Evolutionary conservation across 2,329 filamentous ascomycete species (phyloP).

Genomic region (Cryphonectria japonica): DNA sequence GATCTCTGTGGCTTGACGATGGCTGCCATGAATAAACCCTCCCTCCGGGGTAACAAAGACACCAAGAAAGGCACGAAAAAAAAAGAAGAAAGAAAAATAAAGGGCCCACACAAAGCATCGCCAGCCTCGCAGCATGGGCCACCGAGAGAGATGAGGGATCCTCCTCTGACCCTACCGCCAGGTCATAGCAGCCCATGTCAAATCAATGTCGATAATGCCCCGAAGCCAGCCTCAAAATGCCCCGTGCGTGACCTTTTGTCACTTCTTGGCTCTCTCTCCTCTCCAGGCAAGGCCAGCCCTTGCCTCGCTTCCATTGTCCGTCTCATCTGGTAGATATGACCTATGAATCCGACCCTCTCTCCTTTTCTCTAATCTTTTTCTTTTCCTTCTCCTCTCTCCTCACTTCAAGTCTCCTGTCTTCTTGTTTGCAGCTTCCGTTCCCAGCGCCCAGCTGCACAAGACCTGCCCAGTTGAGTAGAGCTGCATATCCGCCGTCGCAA

Average conservation of each 20-base stretch:
- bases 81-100: too few relatives aligned
- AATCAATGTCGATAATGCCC: slow-evolving; percentile 1
- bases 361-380: background rate
- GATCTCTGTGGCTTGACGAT: background rate
- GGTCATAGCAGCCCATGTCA: background rate
- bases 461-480: slow-evolving; percentile 7
- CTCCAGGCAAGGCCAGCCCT: background rate
- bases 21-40: background rate
- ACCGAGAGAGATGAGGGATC: slow-evolving; percentile 5
- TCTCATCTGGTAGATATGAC: slow-evolving; percentile 1
- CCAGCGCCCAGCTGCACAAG: background rate
- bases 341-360: background rate
- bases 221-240: slow-evolving; percentile 9
- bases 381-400: background rate
- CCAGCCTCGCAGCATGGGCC: background rate
- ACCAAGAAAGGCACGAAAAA: background rate
- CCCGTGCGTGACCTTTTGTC: background rate
- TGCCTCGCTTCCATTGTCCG: background rate
- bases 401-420: background rate
- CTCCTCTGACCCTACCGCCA: background rate
- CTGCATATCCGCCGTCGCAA: background rate
- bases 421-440: background rate
- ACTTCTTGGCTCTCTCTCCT: background rate
- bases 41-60: background rate
- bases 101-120: background rate